Conservation (phyloP, 2,329 filamentous ascomycete genomes). For the Sporothrix pseudoabietina region DNA sequence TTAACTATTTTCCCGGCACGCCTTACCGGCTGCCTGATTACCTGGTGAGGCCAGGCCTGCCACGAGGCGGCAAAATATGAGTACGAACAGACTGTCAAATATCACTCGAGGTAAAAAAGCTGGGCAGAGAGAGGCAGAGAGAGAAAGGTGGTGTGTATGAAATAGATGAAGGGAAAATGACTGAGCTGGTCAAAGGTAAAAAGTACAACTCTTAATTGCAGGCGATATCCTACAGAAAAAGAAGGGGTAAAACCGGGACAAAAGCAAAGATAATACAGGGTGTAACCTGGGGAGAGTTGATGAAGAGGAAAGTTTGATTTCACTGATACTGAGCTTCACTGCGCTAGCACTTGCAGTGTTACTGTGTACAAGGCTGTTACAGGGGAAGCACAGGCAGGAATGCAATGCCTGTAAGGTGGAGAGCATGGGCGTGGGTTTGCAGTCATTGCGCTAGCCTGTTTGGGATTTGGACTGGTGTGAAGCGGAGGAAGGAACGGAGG, state of each 20-base stretch:
- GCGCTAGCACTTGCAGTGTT: neutral
- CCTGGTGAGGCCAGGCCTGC: neutral
- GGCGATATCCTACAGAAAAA: neutral
- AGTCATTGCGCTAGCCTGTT: neutral
- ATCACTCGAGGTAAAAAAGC: neutral
- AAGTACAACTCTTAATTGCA: neutral
- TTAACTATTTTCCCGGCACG: neutral
- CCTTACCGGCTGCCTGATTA: neutral
- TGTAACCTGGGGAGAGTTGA: neutral
- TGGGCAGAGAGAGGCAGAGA: neutral
- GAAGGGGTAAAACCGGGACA: neutral
- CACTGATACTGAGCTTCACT: too few relatives aligned
- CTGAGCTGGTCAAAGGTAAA: neutral
- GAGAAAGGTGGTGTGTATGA: neutral
- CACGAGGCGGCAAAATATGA: neutral
- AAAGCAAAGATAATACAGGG: neutral
- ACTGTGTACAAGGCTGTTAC: neutral
- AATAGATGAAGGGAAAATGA: constrained; percentile 1
- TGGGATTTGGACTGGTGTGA: neutral
- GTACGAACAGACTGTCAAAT: neutral
- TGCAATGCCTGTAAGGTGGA: neutral
- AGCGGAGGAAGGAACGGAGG: neutral
- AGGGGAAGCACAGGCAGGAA: neutral
- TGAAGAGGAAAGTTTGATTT: neutral
- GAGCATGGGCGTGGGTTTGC: neutral